These are phyloP conservation scores for Styphnolobium japonicum DNA, from an alignment of 306 rosid genomes.

Conservation along the genomic window DNA sequence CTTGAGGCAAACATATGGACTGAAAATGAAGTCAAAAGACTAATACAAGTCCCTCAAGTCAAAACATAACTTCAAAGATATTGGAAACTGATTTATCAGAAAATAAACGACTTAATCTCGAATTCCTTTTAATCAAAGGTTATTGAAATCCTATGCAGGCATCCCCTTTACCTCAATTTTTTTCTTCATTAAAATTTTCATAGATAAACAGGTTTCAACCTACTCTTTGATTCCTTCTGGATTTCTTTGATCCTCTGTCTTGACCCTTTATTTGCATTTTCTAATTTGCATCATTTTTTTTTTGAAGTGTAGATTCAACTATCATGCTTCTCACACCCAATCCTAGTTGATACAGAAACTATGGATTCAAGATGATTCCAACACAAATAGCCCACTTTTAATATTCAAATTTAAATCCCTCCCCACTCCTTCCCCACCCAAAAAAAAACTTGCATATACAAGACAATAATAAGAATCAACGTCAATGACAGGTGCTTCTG, in stretches of 20 bases:
- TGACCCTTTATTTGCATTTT: neutral
- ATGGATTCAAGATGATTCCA: conserved; percentile 8
- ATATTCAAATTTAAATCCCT: neutral
- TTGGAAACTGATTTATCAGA: neutral
- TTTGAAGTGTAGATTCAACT: neutral
- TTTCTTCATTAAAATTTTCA: neutral
- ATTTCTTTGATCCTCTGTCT: neutral
- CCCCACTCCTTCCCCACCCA: neutral
- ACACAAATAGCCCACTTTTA: neutral
- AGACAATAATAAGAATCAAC: neutral
- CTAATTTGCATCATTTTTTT: neutral
- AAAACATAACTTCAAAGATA: conserved; percentile 1
- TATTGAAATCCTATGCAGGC: neutral
- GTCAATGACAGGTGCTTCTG: neutral
- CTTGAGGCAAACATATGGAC: conserved; percentile 1
- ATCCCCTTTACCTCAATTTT: neutral
- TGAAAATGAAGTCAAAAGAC: neutral
- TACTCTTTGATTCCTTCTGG: neutral
- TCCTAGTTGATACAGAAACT: neutral
- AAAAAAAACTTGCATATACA: neutral
- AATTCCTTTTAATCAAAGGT: neutral
- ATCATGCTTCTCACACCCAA: neutral
- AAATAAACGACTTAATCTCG: neutral
- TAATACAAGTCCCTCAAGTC: neutral
- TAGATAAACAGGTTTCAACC: neutral